Conservation (phyloP, 1,284 basidiomycete species). For the Pyrrhoderma noxium region DNA sequence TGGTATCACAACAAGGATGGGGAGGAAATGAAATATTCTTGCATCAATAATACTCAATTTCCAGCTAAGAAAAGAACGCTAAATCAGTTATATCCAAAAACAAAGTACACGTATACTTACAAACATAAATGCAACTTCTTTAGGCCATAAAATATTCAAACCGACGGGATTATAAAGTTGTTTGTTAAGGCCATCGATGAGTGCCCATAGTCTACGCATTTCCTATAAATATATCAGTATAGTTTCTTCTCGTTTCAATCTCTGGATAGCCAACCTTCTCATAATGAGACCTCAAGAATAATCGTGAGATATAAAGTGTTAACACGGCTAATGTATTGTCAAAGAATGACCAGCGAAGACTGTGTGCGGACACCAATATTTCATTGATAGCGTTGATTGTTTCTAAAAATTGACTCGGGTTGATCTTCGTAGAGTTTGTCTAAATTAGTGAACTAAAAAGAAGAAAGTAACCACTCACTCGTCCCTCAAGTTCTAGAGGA, state of each 20-base stretch:
- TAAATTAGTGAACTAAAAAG: conserved; percentile 1
- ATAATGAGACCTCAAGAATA: conserved; percentile 64
- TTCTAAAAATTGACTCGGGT: conserved; percentile 76
- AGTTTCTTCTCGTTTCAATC: conserved; percentile 2
- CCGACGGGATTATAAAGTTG: conserved; percentile 73
- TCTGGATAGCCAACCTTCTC: conserved; percentile 46
- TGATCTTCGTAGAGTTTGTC: conserved; percentile 43
- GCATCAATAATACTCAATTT: conserved; percentile 18
- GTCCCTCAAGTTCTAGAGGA: conserved; percentile 75
- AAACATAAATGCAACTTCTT: conserved; percentile 74
- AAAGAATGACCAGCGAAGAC: conserved; percentile 51
- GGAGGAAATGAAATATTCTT: not conserved
- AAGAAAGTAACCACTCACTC: conserved; percentile 40
- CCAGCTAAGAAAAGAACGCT: conserved; percentile 6
- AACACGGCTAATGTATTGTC: conserved; percentile 68
- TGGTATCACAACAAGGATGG: not conserved
- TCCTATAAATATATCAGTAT: conserved; percentile 42
- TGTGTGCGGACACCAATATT: conserved; percentile 70
- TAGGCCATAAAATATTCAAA: conserved; percentile 75
- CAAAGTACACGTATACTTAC: conserved; percentile 42
- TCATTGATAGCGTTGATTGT: conserved; percentile 83
- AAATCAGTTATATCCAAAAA: not conserved
- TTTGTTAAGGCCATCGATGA: conserved; percentile 60
- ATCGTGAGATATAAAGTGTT: conserved; percentile 64
- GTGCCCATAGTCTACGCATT: conserved; percentile 57